Conservation (phyloP, 495 filamentous ascomycete species). For the Neurospora hispaniola region DNA sequence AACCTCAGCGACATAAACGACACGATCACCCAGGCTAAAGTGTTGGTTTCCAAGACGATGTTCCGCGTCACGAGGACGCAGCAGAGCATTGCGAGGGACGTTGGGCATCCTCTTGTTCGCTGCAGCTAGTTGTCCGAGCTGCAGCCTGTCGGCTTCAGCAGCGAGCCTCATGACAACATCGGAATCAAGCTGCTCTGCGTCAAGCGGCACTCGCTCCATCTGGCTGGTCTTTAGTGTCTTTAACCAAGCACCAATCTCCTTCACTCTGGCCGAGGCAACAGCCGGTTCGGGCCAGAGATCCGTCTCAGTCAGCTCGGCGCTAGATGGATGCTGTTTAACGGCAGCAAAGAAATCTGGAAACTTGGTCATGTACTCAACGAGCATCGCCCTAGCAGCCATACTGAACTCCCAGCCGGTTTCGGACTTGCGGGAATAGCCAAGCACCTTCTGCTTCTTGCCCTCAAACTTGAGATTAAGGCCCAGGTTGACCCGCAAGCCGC, state of each 20-base stretch:
- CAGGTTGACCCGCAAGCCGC: constrained; percentile 67
- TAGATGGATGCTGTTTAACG: constrained; percentile 55
- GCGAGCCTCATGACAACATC: constrained; percentile 78
- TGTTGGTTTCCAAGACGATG: constrained; percentile 76
- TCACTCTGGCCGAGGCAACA: constrained; percentile 54
- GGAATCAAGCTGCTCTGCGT: constrained; percentile 91
- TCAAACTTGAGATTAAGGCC: constrained; percentile 97
- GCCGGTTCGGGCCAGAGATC: constrained; percentile 74
- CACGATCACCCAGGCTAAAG: constrained; percentile 78
- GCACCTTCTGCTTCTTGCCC: constrained; percentile 84
- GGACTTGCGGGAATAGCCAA: constrained; percentile 84
- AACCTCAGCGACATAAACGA: constrained; percentile 85
- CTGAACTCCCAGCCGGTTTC: constrained; percentile 92
- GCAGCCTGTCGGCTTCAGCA: constrained; percentile 53
- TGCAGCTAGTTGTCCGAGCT: constrained; percentile 32
- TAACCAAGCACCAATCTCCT: constrained; percentile 86
- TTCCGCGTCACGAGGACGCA: constrained; percentile 87
- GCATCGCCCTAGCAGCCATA: constrained; percentile 65
- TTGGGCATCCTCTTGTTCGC: constrained; percentile 50
- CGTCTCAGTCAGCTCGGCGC: constrained; percentile 46
- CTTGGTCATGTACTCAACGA: constrained; percentile 78
- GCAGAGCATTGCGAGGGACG: constrained; percentile 75
- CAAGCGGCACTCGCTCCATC: constrained; percentile 87
- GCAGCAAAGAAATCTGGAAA: constrained; percentile 93
- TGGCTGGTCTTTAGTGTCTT: constrained; percentile 80